Percentiles rank a stretch among this genome's conserved stretches.
phyloP scores from a whole-genome alignment of 2,329 filamentous ascomycete genomes.

The Talaromyces sp. region DNA sequence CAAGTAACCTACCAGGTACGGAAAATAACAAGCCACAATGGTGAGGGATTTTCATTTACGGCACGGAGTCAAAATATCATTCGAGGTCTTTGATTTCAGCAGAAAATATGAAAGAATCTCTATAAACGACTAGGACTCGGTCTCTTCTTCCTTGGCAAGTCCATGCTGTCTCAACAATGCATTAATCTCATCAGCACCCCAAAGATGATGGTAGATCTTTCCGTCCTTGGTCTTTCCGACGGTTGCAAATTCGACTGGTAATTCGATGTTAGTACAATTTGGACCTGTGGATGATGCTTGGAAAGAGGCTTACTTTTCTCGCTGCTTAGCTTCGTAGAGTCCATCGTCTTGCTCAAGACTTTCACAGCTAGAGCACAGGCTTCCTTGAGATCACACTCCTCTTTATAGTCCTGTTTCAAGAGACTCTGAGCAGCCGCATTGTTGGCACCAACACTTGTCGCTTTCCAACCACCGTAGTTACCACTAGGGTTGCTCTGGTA shows the following conservation, averaged over 20 bases:
- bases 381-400: slow-evolving; percentile 93
- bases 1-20: not conserved
- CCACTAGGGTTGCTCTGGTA: slow-evolving; percentile 98
- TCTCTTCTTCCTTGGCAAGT: slow-evolving; percentile 73
- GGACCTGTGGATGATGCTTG: not conserved
- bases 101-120: slow-evolving; percentile 24
- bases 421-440: slow-evolving; percentile 95
- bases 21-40: not conserved
- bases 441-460: slow-evolving; percentile 94
- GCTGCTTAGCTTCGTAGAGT: slow-evolving; percentile 95
- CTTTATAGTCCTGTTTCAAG: slow-evolving; percentile 99
- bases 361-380: slow-evolving; percentile 97
- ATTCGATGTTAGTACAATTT: not conserved
- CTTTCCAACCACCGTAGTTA: slow-evolving; percentile 99
- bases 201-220: slow-evolving; percentile 96
- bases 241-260: slow-evolving; percentile 89
- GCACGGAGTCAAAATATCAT: slow-evolving; percentile 17
- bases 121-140: slow-evolving; percentile 50
- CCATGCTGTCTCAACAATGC: slow-evolving; percentile 91
- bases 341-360: slow-evolving; percentile 99
- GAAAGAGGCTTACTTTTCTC: slow-evolving; percentile 79
- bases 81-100: slow-evolving; percentile 28
- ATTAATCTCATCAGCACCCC: slow-evolving; percentile 95
- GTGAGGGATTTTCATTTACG: not conserved
- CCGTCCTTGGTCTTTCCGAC: slow-evolving; percentile 92